Percentiles rank a stretch among this genome's conserved stretches.
These are phyloP conservation scores for Citrullus colocynthis DNA, from an alignment of 306 rosid species.

Conservation along the genomic window DNA sequence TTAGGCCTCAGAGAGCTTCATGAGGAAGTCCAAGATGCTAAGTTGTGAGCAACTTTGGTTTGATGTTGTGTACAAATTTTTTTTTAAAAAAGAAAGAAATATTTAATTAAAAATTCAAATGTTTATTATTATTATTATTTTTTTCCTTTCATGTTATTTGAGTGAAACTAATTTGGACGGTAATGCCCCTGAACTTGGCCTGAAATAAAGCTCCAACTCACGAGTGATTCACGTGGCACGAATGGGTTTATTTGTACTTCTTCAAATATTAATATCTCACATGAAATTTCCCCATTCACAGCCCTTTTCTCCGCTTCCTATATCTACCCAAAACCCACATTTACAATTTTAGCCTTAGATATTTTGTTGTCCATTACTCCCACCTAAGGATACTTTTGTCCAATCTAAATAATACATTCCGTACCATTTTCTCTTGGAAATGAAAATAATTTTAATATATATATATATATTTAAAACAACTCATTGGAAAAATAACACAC, in stretches of 20 bases:
- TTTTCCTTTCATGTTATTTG: neutral
- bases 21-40: too few species aligned
- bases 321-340: neutral
- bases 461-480: too few species aligned
- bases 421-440: neutral
- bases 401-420: neutral
- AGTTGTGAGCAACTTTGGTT: too few species aligned
- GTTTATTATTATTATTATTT: too few species aligned
- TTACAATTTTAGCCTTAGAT: neutral
- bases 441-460: neutral
- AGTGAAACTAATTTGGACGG: neutral
- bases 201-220: neutral
- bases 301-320: neutral
- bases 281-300: neutral
- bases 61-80: too few species aligned
- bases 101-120: too few species aligned
- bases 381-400: neutral
- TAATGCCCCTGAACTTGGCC: neutral
- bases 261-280: neutral
- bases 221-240: neutral
- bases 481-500: too few species aligned
- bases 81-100: too few species aligned
- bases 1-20: too few species aligned
- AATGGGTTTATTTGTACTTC: slow-evolving; percentile 7
- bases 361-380: neutral